Evolutionary conservation across 805 yeast species (phyloP), one percentile per base, ranked within the genome.

Genomic region (Blastobotrys mokoenaii): DNA sequence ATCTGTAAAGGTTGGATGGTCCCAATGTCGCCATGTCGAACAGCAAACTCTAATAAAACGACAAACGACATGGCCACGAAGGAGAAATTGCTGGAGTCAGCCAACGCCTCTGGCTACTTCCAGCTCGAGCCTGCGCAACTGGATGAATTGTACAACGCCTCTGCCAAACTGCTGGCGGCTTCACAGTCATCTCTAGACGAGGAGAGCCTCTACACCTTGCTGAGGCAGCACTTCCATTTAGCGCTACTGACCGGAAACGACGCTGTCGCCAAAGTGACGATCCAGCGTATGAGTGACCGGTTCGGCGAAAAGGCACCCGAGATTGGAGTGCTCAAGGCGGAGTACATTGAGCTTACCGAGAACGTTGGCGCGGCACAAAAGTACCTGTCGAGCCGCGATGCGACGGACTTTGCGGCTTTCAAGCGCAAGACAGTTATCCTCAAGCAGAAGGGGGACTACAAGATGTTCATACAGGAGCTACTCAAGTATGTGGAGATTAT

Each of bases 201-300:
- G 8, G 55, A 62, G 2, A 71, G 77, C n/a, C 62, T 73, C 43
- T 80, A 73, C 59, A 69, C 74, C 6, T 61, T 89, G 27, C 68
- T 80, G 51, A 95, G 86, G 60, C 72, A 86, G 55, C 79, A 83
- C 43, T 85, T 86, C 61, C 77, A 76, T 56, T 68, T 88, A 14
- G 66, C 80, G 3, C 62, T 89, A 32, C 61, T 73, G 45, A 67
- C 82, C n/a, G 69, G 76, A 42, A 73, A 78, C 46, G 95, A 86
- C 57, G 64, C 70, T 2, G 87, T 80, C 50, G 96, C 96, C 9
- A 76, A 81, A 53, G 63, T 74, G 9, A 66, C 77, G 49, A 71
- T 86, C 46, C 84, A 82, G 46, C 67, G 78, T 39, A 59, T 89
- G 12, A 60, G 74, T 31, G 96, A 89, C 57, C 76, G 76, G 57